Base-by-base conservation (phyloP, 2,329 filamentous ascomycete genomes). In the Neoascochyta sp. region DNA sequence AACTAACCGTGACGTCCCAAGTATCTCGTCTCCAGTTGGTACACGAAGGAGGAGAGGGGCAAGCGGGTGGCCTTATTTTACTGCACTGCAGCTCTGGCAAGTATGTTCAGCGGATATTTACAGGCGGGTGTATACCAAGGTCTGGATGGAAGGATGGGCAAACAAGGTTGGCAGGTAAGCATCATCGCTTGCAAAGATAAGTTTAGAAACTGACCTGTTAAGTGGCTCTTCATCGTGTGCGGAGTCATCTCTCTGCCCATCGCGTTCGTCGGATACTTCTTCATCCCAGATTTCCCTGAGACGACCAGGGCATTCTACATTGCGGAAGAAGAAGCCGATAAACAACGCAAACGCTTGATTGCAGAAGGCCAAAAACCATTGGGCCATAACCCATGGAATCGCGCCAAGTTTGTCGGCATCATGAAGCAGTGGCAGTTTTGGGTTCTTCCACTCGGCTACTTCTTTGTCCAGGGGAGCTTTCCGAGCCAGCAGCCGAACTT, bases 401-500 rank as follows among this genome's bases (percentile, higher is more conserved):
- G 64, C 0, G 62, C 63, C 27, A 68, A 70, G 3, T 64, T 71
- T 28, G 63, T 64, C 34, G 54, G 64, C 9, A 63, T 63, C 1
- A 42, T 67, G 4, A 51, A 52, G 17, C 57, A 68, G 5, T 72
- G 69, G 68, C 68, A 71, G 39, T 70, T 71, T 11, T 73, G 63
- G 62, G 56, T 71, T 0, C 67, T 71, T 25, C 61, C 71, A 2
- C 49, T 63, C 3, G 68, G 63, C 25, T 71, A 71, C 37, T 67
- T 66, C 62, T 69, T 43, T 42, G 67, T 60, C 2, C 45, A 45
- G 25, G 35, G 39, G 2, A 54, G 51, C 19, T 45, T 38, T 19
- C 41, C 43, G 1, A 24, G 11, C n/a, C 32, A 48, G 7, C 51
- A 52, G 24, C 48, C 47, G 3, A 37, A 32, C 8, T 46, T 45